phyloP scores from a whole-genome alignment of 73 alveolate species.

The Paramecium biaurelia region DNA sequence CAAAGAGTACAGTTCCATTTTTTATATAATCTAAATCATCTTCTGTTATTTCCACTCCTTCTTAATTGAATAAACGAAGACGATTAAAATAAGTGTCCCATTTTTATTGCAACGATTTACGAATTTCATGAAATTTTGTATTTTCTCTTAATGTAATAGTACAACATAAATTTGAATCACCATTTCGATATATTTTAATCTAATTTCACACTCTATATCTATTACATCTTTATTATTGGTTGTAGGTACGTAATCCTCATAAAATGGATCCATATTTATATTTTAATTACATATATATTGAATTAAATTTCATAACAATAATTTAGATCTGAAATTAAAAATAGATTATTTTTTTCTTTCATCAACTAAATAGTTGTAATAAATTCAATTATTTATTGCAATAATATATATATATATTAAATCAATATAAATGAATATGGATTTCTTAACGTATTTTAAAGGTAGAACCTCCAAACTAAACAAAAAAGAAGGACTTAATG shows the following conservation, averaged over 20 bases:
- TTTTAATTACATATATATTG: not conserved
- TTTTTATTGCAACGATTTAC: conserved; percentile 5
- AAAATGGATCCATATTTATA: conserved; percentile 8
- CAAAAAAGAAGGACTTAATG: not conserved
- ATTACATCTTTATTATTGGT: not conserved
- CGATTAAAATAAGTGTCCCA: conserved; percentile 40
- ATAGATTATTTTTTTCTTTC: not conserved
- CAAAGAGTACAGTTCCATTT: conserved; percentile 28
- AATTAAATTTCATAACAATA: not conserved
- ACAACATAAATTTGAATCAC: conserved; percentile 39
- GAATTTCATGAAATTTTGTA: conserved; percentile 7
- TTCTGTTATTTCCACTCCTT: conserved; percentile 32
- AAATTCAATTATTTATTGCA: not conserved
- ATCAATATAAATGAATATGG: conserved; percentile 1
- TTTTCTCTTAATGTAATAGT: not conserved
- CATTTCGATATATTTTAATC: conserved; percentile 40
- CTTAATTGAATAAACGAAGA: conserved; percentile 15
- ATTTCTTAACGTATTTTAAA: not conserved
- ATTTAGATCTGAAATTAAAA: not conserved
- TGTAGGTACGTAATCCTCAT: conserved; percentile 28
- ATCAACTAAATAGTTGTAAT: not conserved
- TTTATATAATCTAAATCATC: conserved; percentile 56
- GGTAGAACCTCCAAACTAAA: not conserved
- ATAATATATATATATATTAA: not conserved
- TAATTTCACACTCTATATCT: not conserved